Evolutionary conservation across 768 basidiomycete species (phyloP).

Genomic region (Boletus huronensis): DNA sequence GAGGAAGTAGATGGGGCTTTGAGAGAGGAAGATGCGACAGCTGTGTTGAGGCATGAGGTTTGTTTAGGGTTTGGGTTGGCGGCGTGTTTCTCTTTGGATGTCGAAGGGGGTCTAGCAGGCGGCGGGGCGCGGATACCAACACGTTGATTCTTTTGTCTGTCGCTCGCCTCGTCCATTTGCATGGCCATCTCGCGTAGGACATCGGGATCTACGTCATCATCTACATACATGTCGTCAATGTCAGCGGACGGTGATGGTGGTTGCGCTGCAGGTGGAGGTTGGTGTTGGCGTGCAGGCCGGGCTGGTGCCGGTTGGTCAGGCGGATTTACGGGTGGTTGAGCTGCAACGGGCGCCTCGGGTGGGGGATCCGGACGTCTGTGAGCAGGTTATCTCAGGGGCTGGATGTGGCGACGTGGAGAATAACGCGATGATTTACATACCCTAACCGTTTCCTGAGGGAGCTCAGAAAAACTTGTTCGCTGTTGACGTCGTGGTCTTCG

Average conservation of each 20-base stretch:
- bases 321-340: slow-evolving; percentile 9
- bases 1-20: slow-evolving; percentile 4
- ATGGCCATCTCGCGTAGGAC: slow-evolving; percentile 24
- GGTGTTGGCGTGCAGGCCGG: slow-evolving; percentile 16
- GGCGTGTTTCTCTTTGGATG: slow-evolving; percentile 1
- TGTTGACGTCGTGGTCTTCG: slow-evolving; percentile 60
- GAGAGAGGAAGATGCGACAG: slow-evolving; percentile 10
- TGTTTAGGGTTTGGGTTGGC: not conserved
- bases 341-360: slow-evolving; percentile 7
- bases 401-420: not conserved
- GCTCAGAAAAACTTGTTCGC: slow-evolving; percentile 56
- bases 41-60: not conserved
- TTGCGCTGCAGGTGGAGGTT: slow-evolving; percentile 3
- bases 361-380: slow-evolving; percentile 27
- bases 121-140: not conserved
- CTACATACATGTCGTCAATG: slow-evolving; percentile 23
- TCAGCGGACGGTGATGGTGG: slow-evolving; percentile 13
- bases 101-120: not conserved
- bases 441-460: slow-evolving; percentile 63
- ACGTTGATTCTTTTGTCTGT: slow-evolving; percentile 1
- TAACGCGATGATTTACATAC: slow-evolving; percentile 39
- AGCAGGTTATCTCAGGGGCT: not conserved
- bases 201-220: slow-evolving; percentile 30
- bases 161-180: slow-evolving; percentile 14
- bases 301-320: slow-evolving; percentile 12